phyloP scores from a whole-genome alignment of 2,329 filamentous ascomycete genomes.

The Pseudohalonectria lignicola region DNA sequence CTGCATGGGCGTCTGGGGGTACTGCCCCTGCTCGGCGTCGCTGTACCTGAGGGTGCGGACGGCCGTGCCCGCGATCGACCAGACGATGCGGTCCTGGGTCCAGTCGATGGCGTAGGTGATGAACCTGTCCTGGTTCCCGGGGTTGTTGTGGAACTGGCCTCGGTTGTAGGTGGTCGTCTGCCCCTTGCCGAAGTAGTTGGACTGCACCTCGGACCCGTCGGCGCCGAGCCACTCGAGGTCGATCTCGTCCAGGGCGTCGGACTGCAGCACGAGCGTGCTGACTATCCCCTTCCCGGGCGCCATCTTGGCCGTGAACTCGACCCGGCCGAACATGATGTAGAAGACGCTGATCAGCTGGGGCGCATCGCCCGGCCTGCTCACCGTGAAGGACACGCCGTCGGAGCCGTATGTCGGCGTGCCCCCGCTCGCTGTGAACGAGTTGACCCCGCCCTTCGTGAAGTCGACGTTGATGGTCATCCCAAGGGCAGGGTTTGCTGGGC shows the following conservation, averaged over 20 bases:
- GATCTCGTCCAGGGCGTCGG: conserved; percentile 88
- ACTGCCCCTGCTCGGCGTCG: conserved; percentile 63
- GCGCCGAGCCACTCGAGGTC: conserved; percentile 94
- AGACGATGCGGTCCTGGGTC: conserved; percentile 75
- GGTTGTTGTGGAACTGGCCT: conserved; percentile 64
- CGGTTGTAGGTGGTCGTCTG: conserved; percentile 78
- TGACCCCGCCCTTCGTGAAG: conserved; percentile 67
- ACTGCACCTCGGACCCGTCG: conserved; percentile 68
- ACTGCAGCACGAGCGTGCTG: conserved; percentile 82
- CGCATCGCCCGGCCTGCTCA: conserved; percentile 66
- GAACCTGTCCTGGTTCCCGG: conserved; percentile 61
- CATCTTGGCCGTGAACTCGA: conserved; percentile 75
- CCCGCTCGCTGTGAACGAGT: conserved; percentile 61
- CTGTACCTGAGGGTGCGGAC: conserved; percentile 63
- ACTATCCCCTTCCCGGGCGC: conserved; percentile 88
- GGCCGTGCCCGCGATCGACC: conserved; percentile 69
- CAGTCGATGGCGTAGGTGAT: conserved; percentile 89
- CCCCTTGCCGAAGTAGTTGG: conserved; percentile 95
- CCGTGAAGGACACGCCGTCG: conserved; percentile 73
- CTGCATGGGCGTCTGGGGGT: conserved; percentile 93
- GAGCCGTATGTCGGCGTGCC: conserved; percentile 63
- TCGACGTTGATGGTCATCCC: conserved; percentile 76
- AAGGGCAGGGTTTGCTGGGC: conserved; percentile 67
- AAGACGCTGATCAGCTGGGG: conserved; percentile 83
- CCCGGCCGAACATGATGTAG: conserved; percentile 98